Base-by-base conservation (phyloP, 78 protist genomes). In the Dictyostelium firmibasis region DNA sequence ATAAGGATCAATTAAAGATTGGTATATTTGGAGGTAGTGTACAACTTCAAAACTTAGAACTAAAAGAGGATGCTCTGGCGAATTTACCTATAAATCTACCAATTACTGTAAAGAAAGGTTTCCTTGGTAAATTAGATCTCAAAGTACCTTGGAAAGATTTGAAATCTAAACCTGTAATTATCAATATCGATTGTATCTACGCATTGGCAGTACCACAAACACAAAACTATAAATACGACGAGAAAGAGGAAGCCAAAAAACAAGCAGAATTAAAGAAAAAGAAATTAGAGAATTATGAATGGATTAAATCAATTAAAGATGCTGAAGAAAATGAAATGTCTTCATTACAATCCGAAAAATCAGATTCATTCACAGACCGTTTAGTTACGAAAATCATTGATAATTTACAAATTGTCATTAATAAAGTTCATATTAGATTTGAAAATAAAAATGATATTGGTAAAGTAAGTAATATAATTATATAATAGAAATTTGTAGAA, bases 111-210 rank as follows among this genome's bases (percentile, higher is more conserved):
- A 94, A 85, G 67, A 92, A 86, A 47, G 98, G 98, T 11, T 76
- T 92, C 18, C 70, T 97, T 2, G 97, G 97, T 43, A 89, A 53
- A 57, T 50, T 97, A 11, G 95, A 83, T 16, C 41, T 97, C 1
- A 79, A 85, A 38, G 96, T 97, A 4, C 97, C 98, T 8, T 97
- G 98, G 98, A 94, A 92, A 44, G 92, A 87, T 43, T 62, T 97
- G 44, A 94, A 93, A 43, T 76, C 94, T 4, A 83, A 95, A 50
- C 97, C 98, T 35, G 98, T 97, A 11, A 75, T 91, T 31, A 93
- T 95, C 29, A 27, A 85, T 67, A 85, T 97, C 64, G 86, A 79
- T 25, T 35, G 33, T 9, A 93, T 84, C 18, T 93, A 44, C 72
- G 87, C 92, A 62, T 29, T 95, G 33, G 83, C 91, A 25, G 79